Conservation (phyloP, 2,329 filamentous ascomycete genomes). For the Phyllosticta ampelicida region DNA sequence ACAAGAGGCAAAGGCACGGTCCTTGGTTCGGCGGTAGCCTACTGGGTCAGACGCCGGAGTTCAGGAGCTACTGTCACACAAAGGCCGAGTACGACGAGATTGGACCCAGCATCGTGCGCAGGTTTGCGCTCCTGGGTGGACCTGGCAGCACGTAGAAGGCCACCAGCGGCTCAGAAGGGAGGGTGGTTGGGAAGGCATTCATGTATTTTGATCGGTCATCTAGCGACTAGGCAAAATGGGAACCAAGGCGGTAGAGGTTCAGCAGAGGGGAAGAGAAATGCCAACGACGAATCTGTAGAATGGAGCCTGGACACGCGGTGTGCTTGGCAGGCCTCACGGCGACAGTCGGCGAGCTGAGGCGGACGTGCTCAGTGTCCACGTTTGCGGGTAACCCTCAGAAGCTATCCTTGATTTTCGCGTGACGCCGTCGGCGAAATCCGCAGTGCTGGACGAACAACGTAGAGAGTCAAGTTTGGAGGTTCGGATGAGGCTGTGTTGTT, state of each 20-base stretch:
- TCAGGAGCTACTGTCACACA: conserved; percentile 95
- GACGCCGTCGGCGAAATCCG: not conserved
- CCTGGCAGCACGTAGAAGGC: conserved; percentile 60
- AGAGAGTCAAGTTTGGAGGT: not conserved
- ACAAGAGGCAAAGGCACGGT: conserved; percentile 94
- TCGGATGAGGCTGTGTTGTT: not conserved
- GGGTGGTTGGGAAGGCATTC: not conserved
- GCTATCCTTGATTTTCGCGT: not conserved
- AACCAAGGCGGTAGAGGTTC: not conserved
- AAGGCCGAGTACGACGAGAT: conserved; percentile 28
- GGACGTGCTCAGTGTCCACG: not conserved
- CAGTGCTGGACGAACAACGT: not conserved
- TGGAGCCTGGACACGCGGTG: not conserved
- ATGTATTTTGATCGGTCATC: not conserved
- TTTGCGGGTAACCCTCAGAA: not conserved
- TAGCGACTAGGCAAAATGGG: not conserved
- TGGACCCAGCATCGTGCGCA: conserved; percentile 85
- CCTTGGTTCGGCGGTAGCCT: conserved; percentile 98
- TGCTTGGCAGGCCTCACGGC: not conserved
- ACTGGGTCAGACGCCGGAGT: conserved; percentile 93
- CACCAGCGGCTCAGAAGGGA: conserved; percentile 1
- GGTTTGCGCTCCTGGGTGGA: conserved; percentile 87
- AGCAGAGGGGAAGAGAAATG: not conserved
- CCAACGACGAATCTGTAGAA: not conserved
- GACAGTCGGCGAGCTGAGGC: not conserved